A percentile compares a stretch with the other conserved stretches of the same genome.
Evolutionary conservation across 352 stramenopile genomes (phyloP).

Genomic region (Pseudoperonospora humuli): DNA sequence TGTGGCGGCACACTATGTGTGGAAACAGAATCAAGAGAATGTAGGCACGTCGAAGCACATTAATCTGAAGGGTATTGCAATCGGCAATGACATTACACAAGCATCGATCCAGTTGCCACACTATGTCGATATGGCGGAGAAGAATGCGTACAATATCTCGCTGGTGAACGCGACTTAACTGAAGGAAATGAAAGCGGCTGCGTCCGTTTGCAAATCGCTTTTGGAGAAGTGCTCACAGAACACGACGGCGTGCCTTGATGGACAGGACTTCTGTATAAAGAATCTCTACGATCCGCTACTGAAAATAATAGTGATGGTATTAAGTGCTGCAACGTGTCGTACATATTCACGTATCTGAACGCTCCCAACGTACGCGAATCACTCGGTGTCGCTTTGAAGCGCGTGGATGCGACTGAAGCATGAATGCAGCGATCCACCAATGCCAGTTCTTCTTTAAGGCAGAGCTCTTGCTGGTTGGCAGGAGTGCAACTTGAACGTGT

Average conservation of each 20-base stretch:
- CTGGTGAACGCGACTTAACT: constrained; percentile 31
- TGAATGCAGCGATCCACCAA: no score
- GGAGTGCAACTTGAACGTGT: constrained; percentile 89
- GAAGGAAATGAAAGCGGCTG: constrained; percentile 29
- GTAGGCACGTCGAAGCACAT: constrained; percentile 16
- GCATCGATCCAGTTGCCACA: constrained; percentile 34
- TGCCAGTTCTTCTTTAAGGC: no score
- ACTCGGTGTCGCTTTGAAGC: constrained; percentile 31
- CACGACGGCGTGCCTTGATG: constrained; percentile 33
- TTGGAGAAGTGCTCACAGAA: constrained; percentile 31
- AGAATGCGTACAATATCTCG: constrained; percentile 61
- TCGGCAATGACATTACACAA: constrained; percentile 48
- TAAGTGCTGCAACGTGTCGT: constrained; percentile 52
- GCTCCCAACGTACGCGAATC: constrained; percentile 30
- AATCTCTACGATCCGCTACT: constrained; percentile 43
- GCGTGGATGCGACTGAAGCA: no score
- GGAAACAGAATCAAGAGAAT: constrained; percentile 35
- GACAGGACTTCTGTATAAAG: constrained; percentile 39
- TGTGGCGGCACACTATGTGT: constrained; percentile 47
- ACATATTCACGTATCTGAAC: constrained; percentile 75
- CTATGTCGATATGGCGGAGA: constrained; percentile 40
- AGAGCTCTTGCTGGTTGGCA: no score
- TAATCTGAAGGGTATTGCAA: constrained; percentile 42
- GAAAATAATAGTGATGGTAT: constrained; percentile 23
- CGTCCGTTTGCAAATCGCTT: constrained; percentile 21